Evolutionary conservation across 2,329 filamentous ascomycete genomes (phyloP), one percentile per base, ranked within the genome.

Genomic region (Rhytidhysteron rufulum): DNA sequence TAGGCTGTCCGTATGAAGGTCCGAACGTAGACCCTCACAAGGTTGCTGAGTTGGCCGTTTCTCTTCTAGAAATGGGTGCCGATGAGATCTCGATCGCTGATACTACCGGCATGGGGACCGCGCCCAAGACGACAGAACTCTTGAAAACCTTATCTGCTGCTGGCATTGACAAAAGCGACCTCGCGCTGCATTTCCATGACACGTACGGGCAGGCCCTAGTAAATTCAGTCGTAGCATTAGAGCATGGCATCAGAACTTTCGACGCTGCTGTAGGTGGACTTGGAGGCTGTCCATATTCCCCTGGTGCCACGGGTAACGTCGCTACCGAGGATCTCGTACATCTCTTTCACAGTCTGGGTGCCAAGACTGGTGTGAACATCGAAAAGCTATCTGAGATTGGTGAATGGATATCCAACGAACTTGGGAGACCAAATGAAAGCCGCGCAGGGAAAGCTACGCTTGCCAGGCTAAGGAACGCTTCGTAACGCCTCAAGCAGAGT

Each of bases 81-180:
- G 88, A 95, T 58, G 88, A 95, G 72, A 89, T 96, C 51, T 86
- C 86, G 2, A 78, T 95, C 1, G 89, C 88, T 5, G 90, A 95
- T 58, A 96, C 90, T 0, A 91, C 89, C 0, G 90, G 90, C 15
- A 89, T 94, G 78, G 90, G 89, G 22, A 94, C 87, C 0, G 83
- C 82, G n/a, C 82, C 82, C 15, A 72, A 80, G 41, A 88, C 84
- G 2, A 70, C 73, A 40, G 77, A 79, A 41, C 69, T 89, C 34
- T 70, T 89, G 42, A 74, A 75, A 48, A 82, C 82, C 41, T 69
- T 88, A 65, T 65, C 73, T 7, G 76, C 80, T 1, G 85, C 84
- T 2, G 84, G 83, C 0, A 75, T 94, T 15, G 75, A 83, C 16
- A 77, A 75, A 40, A 79, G 82, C 53, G 83, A 86, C 53, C 67